phyloP scores from a whole-genome alignment of 1,139 yeast genomes.

The Saccharomyces pastorianus region DNA sequence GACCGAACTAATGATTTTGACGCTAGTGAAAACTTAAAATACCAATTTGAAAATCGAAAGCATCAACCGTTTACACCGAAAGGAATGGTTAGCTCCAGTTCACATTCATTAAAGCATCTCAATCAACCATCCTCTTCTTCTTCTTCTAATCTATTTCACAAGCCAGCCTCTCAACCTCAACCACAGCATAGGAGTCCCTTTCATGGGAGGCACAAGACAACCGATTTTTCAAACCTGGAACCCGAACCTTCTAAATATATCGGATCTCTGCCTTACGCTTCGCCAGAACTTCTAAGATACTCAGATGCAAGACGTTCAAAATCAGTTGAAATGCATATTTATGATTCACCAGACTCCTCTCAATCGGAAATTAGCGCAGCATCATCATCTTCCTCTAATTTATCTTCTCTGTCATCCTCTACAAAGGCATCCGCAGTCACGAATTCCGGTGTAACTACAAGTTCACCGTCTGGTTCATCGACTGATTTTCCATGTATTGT shows the following conservation, averaged over 20 bases:
- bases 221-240: conserved; percentile 12
- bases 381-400: neutral
- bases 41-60: neutral
- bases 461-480: neutral
- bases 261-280: conserved; percentile 87
- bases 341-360: neutral
- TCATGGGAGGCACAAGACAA: conserved; percentile 3
- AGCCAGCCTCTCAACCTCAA: neutral
- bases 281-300: conserved; percentile 64
- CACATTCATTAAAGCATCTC: neutral
- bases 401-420: neutral
- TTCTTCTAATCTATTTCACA: neutral
- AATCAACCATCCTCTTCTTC: neutral
- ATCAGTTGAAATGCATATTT: conserved; percentile 45
- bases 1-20: neutral
- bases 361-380: neutral
- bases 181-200: neutral
- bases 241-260: conserved; percentile 37
- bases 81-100: neutral
- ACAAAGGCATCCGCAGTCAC: neutral
- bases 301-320: neutral
- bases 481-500: neutral
- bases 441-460: neutral
- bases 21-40: neutral
- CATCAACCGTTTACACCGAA: neutral